These are phyloP conservation scores for Guillardia theta DNA, from an alignment of 78 protist species.

Conservation along the genomic window DNA sequence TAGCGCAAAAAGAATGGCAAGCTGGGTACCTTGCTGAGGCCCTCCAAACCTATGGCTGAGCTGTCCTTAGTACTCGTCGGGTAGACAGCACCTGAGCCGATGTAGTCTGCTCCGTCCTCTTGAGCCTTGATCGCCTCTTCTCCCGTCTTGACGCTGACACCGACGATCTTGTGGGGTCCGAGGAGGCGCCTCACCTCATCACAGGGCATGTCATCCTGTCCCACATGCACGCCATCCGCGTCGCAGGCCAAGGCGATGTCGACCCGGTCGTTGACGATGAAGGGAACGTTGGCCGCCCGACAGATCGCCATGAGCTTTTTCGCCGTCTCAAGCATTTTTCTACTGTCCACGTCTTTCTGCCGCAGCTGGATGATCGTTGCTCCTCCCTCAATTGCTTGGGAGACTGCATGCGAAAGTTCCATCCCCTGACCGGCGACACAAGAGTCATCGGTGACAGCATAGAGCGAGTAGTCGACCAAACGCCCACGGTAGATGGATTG, in stretches of 20 bases:
- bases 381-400: not conserved
- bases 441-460: not conserved
- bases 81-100: not conserved
- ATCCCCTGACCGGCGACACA: not conserved
- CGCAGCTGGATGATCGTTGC: not conserved
- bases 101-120: slow-evolving; percentile 9
- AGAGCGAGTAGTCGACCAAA: not conserved
- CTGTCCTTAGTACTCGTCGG: slow-evolving; percentile 2
- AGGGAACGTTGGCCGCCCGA: not conserved
- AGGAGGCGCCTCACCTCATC: not conserved
- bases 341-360: not conserved
- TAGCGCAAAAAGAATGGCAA: no score
- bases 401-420: not conserved
- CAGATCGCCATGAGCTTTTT: not conserved
- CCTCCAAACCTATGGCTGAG: not conserved
- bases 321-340: not conserved
- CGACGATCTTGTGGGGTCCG: not conserved
- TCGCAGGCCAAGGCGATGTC: slow-evolving; percentile 22
- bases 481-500: not conserved
- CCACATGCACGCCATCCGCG: slow-evolving; percentile 42
- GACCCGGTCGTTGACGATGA: slow-evolving; percentile 32
- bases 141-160: slow-evolving; percentile 21
- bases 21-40: not conserved
- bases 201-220: slow-evolving; percentile 34
- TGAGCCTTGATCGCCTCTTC: not conserved